Conservation (phyloP, 495 filamentous ascomycete species). For the Penicillium ochrochloron region DNA sequence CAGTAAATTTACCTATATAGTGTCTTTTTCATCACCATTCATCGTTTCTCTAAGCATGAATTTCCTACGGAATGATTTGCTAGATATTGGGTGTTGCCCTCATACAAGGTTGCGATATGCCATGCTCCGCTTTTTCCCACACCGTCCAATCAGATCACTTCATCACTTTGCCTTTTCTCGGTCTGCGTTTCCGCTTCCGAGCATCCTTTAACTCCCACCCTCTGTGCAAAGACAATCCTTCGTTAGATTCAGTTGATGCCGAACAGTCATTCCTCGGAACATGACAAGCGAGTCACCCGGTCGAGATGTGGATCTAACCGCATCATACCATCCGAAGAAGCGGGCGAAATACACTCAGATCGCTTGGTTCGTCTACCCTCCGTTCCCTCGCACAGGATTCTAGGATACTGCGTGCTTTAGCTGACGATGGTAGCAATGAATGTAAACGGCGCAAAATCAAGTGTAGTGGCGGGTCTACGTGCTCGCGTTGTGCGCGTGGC, state of each 20-base stretch:
- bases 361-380: conserved; percentile 6
- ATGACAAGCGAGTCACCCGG: conserved; percentile 1
- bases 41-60: no score
- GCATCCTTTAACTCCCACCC: not conserved
- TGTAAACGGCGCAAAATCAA: conserved; percentile 92
- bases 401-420: not conserved
- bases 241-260: not conserved
- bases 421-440: conserved; percentile 61
- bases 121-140: not conserved
- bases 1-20: not conserved
- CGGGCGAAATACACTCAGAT: conserved; percentile 12
- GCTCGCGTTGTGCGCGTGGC: conserved; percentile 71
- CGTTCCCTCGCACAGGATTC: not conserved
- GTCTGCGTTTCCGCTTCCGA: conserved; percentile 5
- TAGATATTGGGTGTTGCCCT: not conserved
- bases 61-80: not conserved
- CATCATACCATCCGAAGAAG: conserved; percentile 1
- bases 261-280: not conserved
- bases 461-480: conserved; percentile 80
- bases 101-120: not conserved
- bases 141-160: not conserved
- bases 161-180: not conserved
- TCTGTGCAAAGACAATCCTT: not conserved
- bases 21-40: not conserved
- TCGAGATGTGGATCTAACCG: not conserved